These are phyloP conservation scores for Ogataea nakhonphanomensis DNA, from an alignment of 805 yeast genomes.

Conservation along the genomic window DNA sequence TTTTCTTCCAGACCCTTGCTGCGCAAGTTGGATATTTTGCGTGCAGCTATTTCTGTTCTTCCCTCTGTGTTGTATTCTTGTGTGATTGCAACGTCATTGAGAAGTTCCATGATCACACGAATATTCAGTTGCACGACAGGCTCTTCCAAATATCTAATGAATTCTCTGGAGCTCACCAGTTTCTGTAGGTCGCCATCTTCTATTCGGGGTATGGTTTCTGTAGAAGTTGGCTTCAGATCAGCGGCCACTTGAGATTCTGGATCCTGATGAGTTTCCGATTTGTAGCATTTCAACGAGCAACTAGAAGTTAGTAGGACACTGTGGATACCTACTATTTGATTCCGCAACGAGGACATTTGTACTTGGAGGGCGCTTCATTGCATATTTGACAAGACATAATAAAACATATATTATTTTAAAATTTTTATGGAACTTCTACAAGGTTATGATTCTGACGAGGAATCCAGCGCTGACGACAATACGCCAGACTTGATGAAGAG, in stretches of 20 bases:
- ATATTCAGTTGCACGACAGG: slow-evolving; percentile 59
- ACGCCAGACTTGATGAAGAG: neutral
- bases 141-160: slow-evolving; percentile 45
- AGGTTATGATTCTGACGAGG: slow-evolving; percentile 20
- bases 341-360: slow-evolving; percentile 48
- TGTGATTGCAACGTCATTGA: slow-evolving; percentile 44
- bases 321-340: slow-evolving; percentile 34
- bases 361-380: slow-evolving; percentile 33
- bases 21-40: slow-evolving; percentile 58
- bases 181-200: slow-evolving; percentile 27
- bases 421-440: slow-evolving; percentile 12
- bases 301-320: slow-evolving; percentile 16
- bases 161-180: slow-evolving; percentile 39
- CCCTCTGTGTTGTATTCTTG: slow-evolving; percentile 52
- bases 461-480: neutral
- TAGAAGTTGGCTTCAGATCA: neutral
- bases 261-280: slow-evolving; percentile 39
- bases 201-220: neutral
- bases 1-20: slow-evolving; percentile 65
- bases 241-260: slow-evolving; percentile 8
- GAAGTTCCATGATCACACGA: slow-evolving; percentile 42
- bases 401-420: neutral
- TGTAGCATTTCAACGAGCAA: slow-evolving; percentile 65
- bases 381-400: slow-evolving; percentile 28
- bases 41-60: slow-evolving; percentile 54